Base-by-base conservation (phyloP, 257 asterid species). In the Handroanthus guayacan region DNA sequence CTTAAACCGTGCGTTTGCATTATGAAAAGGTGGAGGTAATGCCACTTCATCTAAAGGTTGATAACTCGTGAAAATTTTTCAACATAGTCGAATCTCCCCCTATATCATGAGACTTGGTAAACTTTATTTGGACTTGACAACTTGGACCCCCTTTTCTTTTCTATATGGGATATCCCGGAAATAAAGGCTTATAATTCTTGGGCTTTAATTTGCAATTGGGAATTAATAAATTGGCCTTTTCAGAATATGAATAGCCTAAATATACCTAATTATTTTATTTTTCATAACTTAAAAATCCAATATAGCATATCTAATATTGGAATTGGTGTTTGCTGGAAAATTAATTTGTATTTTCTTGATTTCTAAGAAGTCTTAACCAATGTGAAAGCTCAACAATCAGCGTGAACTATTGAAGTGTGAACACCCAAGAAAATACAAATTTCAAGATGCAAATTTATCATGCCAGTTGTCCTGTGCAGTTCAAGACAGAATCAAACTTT, bases 401-500 rank as follows among this genome's bases (percentile, higher is more conserved):
- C 3, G 2, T 64, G 54, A 64, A 41, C 50, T 2, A 14, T 37
- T 37, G 37, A 5, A 36, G 4, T 6, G 54, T 71, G 67, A 39
- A 5, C 11, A 54, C 39, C 39, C 66, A 37, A 71, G 75, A 71
- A 55, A 54, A 71, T 37, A 55, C 75, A 71, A 61, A 5, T 72
- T 57, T 57, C 57, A 57, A 72, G 48, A 31, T 57, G 50, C 34
- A 36, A 9, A 25, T 25, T 25, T 47, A 9, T 51, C 64, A 69
- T 52, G 62, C 64, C 75, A 69, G 61, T 67, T 48, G 73, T 67
- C 31, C 73, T 69, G 38, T 69, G 64, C 64, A 69, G 52, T 18
- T 54, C 75, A 69, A 69, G 50, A 36, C 17, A 36, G 11, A 38
- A 34, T 1, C 47, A 20, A 67, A 48, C 43, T 48, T 69, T 69